Evolutionary conservation across 805 yeast species (phyloP).

Genomic region (Kluyveromyces starmeri): DNA sequence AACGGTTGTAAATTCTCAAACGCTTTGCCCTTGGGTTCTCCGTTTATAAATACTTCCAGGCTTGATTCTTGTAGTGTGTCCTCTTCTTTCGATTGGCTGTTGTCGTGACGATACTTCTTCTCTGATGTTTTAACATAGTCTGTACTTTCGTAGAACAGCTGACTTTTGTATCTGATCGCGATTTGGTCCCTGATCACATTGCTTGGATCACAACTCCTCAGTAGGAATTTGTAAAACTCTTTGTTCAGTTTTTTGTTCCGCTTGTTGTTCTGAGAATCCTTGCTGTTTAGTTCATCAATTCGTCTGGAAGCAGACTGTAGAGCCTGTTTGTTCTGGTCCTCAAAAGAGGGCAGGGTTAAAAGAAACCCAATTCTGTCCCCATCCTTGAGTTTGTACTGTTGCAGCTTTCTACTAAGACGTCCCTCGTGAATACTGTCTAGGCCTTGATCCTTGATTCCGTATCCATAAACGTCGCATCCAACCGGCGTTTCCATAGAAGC

Average conservation of each 20-base stretch:
- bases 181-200: constrained; percentile 73
- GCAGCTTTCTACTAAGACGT: constrained; percentile 35
- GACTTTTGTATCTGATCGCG: constrained; percentile 74
- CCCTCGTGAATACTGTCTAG: constrained; percentile 64
- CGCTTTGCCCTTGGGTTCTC: constrained; percentile 53
- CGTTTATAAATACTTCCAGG: constrained; percentile 70
- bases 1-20: constrained; percentile 65
- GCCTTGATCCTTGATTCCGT: constrained; percentile 73
- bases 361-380: constrained; percentile 84
- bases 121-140: constrained; percentile 39
- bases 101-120: constrained; percentile 27
- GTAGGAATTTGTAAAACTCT: constrained; percentile 25
- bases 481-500: constrained; percentile 91
- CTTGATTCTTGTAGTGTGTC: constrained; percentile 39
- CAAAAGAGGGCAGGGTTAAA: constrained; percentile 53
- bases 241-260: constrained; percentile 8
- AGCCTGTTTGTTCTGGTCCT: constrained; percentile 37
- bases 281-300: constrained; percentile 18
- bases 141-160: constrained; percentile 73
- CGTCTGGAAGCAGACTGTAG: constrained; percentile 29
- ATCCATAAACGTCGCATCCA: constrained; percentile 91
- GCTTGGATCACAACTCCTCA: constrained; percentile 21
- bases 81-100: constrained; percentile 32
- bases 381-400: constrained; percentile 38
- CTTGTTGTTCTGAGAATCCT: constrained; percentile 1